Evolutionary conservation across 2,329 filamentous ascomycete genomes (phyloP).

Genomic region (Pseudogymnoascus verrucosus): DNA sequence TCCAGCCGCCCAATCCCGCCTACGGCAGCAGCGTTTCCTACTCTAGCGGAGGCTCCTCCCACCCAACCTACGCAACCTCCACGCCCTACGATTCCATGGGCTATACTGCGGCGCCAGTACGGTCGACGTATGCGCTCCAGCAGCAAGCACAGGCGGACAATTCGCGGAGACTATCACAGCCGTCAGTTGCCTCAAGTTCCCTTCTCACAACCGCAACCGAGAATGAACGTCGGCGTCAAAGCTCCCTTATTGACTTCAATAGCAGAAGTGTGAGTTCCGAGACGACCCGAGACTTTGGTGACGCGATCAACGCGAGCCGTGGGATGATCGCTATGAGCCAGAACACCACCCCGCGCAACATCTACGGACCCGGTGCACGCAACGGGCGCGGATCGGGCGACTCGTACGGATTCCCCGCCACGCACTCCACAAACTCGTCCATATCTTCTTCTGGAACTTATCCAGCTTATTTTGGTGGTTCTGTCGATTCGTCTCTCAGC

Average conservation of each 20-base stretch:
- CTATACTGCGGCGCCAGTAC: constrained; percentile 59
- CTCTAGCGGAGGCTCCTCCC: constrained; percentile 53
- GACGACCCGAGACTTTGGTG: constrained; percentile 63
- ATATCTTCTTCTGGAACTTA: constrained; percentile 80
- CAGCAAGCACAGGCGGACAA: constrained; percentile 45
- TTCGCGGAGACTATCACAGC: constrained; percentile 68
- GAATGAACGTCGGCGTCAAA: constrained; percentile 40
- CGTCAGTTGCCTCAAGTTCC: constrained; percentile 60
- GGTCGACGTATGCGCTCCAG: constrained; percentile 49
- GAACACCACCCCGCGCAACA: constrained; percentile 84
- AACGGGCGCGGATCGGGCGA: constrained; percentile 65
- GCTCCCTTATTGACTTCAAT: constrained; percentile 55
- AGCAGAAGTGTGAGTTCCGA: constrained; percentile 53
- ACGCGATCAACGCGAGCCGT: constrained; percentile 85
- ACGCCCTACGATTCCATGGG: constrained; percentile 69
- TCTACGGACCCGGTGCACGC: constrained; percentile 63
- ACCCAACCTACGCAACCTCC: constrained; percentile 32
- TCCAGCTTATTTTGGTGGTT: constrained; percentile 76
- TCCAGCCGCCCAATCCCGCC: constrained; percentile 52
- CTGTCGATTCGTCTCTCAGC: constrained; percentile 75
- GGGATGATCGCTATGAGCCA: constrained; percentile 96
- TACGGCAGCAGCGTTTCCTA: constrained; percentile 61
- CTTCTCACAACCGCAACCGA: constrained; percentile 31
- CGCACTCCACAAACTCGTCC: constrained; percentile 79
- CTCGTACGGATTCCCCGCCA: constrained; percentile 83